Evolutionary conservation across 805 yeast genomes (phyloP), one percentile per base, ranked within the genome.

Genomic region (Debaryomyces tyrocola): DNA sequence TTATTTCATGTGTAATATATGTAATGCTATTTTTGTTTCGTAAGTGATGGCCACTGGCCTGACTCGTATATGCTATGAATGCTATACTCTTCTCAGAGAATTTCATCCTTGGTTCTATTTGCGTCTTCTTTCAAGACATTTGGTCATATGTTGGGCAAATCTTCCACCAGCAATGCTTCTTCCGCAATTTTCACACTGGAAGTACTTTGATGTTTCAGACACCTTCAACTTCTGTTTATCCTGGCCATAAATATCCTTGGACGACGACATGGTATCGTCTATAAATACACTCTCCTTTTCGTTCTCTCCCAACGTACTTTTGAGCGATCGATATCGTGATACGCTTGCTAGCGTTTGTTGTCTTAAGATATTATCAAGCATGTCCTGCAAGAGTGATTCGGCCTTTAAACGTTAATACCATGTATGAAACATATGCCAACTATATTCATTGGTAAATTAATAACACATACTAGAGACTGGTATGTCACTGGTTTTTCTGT

Each of bases 81-180:
- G 10, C 10, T 24, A 24, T 24, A 24, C 27, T 24, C 27, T 24
- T 24, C 10, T 31, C 20, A 40, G 21, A 21, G 34, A 6, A 7
- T 12, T 28, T 43, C 49, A 61, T 43, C 53, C 54, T 31, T 66
- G 72, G 7, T 31, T 24, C 27, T 24, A 24, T 24, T 24, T 24
- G 10, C 27, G 27, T 47, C 87, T 77, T 10, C 97, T 87, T 37
- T 89, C 88, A 20, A 90, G 66, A 62, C 99, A 92, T 56, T 96
- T 82, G 61, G 90, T 95, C 27, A 92, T 76, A 66, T 92, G 99
- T 36, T 88, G 90, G 2, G 98, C 97, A 74, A 89, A 91, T 48
- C 99, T 73, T 33, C 88, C 85, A 0, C 96, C 96, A 0, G 96
- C 92, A 6, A 92, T 85, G 57, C 85, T 89, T 46, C 99, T 74